A percentile compares a stretch with the other conserved stretches of the same genome.
Conservation (phyloP, 2,329 filamentous ascomycete species). For the Fusarium ambrosium region DNA sequence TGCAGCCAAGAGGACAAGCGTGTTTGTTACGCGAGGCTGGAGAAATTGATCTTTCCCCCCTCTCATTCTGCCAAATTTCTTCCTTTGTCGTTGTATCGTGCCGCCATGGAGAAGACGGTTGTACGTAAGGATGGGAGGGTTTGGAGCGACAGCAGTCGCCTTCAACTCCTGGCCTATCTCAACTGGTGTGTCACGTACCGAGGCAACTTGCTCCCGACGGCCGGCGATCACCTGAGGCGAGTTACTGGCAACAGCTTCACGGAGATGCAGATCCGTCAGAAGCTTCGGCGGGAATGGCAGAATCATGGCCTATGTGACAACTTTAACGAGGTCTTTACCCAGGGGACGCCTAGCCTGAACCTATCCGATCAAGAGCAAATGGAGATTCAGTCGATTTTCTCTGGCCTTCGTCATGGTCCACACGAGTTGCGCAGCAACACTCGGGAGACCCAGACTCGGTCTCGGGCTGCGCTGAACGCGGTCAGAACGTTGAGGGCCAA, state of each 20-base stretch:
- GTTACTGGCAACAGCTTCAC: neutral
- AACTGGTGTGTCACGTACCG: neutral
- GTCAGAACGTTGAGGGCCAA: neutral
- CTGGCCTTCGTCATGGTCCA: neutral
- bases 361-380: neutral
- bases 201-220: neutral
- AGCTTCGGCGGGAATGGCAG: neutral
- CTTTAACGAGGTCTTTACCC: neutral
- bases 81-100: neutral
- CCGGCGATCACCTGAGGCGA: neutral
- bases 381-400: neutral
- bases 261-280: neutral
- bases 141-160: neutral
- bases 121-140: neutral
- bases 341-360: neutral
- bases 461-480: neutral
- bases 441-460: too few relatives aligned
- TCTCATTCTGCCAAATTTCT: too few relatives aligned
- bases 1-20: neutral
- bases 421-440: neutral
- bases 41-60: neutral
- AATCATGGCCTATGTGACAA: fast-evolving
- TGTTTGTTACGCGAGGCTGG: neutral
- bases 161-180: slow-evolving; percentile 3
- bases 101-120: neutral